A percentile compares a stretch with the other conserved stretches of the same genome.
These are phyloP conservation scores for Penicillium chermesinum DNA, from an alignment of 495 filamentous ascomycete species.

Conservation along the genomic window DNA sequence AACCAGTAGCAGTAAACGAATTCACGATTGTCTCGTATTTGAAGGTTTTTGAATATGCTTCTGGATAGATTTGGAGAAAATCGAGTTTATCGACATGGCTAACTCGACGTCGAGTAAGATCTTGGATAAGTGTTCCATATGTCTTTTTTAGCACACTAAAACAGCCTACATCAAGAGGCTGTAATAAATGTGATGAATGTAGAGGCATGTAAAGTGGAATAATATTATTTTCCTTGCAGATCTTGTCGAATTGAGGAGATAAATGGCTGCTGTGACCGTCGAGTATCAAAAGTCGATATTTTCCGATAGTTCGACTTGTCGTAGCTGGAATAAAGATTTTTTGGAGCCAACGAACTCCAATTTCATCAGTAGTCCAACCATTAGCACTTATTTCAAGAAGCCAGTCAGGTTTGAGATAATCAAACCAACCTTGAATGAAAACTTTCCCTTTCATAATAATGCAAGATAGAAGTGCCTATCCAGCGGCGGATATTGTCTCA, in stretches of 20 bases:
- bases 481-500: too few species aligned
- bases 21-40: background rate
- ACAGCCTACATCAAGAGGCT: slow-evolving; percentile 16
- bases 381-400: too few species aligned
- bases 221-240: background rate
- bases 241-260: background rate
- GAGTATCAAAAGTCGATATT: background rate
- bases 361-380: background rate
- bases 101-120: background rate
- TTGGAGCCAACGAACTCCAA: background rate
- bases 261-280: background rate
- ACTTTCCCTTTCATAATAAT: too few species aligned
- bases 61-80: slow-evolving; percentile 1
- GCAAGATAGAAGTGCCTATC: too few species aligned
- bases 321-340: background rate
- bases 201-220: background rate
- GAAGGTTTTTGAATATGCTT: background rate
- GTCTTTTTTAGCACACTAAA: background rate
- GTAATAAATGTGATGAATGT: slow-evolving; percentile 15
- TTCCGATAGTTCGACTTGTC: background rate
- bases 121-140: background rate
- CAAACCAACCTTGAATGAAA: too few species aligned
- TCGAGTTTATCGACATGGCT: slow-evolving; percentile 10
- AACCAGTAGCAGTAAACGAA: background rate
- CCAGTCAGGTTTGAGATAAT: too few species aligned